Percentiles rank a stretch among this genome's conserved stretches.
These are phyloP conservation scores for Pseudopithomyces maydicus DNA, from an alignment of 2,329 filamentous ascomycete species.

Conservation along the genomic window DNA sequence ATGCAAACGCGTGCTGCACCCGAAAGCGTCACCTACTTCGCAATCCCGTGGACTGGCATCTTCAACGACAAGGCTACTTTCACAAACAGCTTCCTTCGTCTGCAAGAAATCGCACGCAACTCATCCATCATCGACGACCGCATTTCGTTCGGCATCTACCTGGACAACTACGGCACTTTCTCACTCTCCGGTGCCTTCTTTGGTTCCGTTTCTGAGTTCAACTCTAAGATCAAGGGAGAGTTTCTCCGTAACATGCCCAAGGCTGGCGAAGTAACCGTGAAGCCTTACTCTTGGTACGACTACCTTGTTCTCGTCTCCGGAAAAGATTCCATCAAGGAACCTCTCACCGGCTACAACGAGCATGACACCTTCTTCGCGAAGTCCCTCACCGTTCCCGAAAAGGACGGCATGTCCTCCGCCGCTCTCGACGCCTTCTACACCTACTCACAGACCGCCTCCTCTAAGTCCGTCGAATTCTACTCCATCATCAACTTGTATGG, in stretches of 20 bases:
- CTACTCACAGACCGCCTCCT: conserved; percentile 33
- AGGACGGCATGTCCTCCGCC: conserved; percentile 30
- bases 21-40: conserved; percentile 33
- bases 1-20: conserved; percentile 40
- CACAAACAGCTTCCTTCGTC: conserved; percentile 44
- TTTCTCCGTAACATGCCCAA: conserved; percentile 46
- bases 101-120: conserved; percentile 50
- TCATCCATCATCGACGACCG: conserved; percentile 48
- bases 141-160: conserved; percentile 49
- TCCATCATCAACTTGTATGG: conserved; percentile 48
- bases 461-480: conserved; percentile 32
- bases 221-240: conserved; percentile 43
- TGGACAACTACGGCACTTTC: conserved; percentile 43
- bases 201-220: conserved; percentile 43
- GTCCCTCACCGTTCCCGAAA: conserved; percentile 47
- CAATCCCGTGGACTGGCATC: conserved; percentile 26
- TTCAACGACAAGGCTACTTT: conserved; percentile 34
- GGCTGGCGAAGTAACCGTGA: conserved; percentile 26
- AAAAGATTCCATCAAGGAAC: conserved; percentile 30
- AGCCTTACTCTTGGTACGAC: conserved; percentile 41
- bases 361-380: conserved; percentile 49
- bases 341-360: conserved; percentile 40
- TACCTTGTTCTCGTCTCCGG: conserved; percentile 50
- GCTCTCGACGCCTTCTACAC: conserved; percentile 36
- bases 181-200: conserved; percentile 50